Evolutionary conservation across 2,329 filamentous ascomycete genomes (phyloP), one percentile per base, ranked within the genome.

Genomic region (Elsinoe batatas): DNA sequence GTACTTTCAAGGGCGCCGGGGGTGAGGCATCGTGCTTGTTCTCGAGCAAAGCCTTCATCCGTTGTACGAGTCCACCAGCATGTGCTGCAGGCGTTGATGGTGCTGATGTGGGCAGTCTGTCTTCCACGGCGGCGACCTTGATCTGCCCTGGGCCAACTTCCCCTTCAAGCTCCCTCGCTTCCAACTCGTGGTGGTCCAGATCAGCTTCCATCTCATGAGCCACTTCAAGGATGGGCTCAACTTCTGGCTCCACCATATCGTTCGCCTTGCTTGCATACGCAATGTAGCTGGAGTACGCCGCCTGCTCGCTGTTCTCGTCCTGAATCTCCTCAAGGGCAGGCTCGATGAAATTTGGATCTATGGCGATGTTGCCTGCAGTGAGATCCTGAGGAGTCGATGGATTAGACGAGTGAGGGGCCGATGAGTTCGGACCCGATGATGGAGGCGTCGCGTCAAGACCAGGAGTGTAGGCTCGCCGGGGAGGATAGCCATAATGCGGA

Each of bases 21-120:
- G 33, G 20, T 18, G 37, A 40, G 11, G 6, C 13, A 15, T 57
- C 54, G 47, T n/a, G 65, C 66, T 49, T 65, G 64, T 10, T 67
- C 72, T 75, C 72, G 10, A 74, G 63, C 57, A 74, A 69, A 5
- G 67, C 70, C 57, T 68, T 72, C 59, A 72, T 69, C n/a, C 66
- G 68, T 56, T 70, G 67, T 10, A 73, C 69, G 43, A 72, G 71
- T 2, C 72, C 70, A 30, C 67, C 67, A 2, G 66, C 67, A 8
- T 70, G 65, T 1, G 66, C 62, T 2, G 66, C 67, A 7, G 65
- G 58, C 42, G 68, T 65, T 10, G 47, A 35, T 15, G 47, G 32
- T 20, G 33, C 17, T 17, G 7, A 32, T 15, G 11, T 30, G 3
- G 20, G 18, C 13, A 8, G 44, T 15, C 15, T 22, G 12, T 12